Evolutionary conservation across 2,329 filamentous ascomycete species (phyloP).

Genomic region (Apiospora aurea): DNA sequence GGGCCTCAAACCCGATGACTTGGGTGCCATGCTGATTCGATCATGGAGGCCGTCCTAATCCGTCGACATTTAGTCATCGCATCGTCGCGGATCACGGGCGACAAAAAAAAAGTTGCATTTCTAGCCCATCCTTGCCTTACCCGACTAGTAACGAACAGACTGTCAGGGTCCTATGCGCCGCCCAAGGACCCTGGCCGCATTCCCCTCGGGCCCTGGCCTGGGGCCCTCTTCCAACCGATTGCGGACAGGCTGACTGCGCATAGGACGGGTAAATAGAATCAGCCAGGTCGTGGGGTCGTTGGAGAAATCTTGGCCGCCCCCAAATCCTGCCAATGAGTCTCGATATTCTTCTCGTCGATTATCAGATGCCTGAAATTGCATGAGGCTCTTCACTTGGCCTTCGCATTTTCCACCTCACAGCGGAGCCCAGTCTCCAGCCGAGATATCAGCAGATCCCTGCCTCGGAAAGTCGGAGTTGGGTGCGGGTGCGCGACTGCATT

Average conservation of each 20-base stretch:
- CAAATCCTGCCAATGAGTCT: not conserved
- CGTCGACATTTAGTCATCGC: slow-evolving; percentile 2
- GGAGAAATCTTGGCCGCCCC: not conserved
- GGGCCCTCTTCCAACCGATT: not conserved
- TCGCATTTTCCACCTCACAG: not conserved
- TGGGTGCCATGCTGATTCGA: not conserved
- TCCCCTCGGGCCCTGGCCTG: not conserved
- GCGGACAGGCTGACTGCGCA: not conserved
- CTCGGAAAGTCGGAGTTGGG: slow-evolving; percentile 1
- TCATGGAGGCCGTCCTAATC: not conserved
- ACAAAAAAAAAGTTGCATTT: not conserved
- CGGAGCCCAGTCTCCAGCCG: not conserved
- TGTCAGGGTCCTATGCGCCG: slow-evolving; percentile 8
- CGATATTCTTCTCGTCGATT: not conserved
- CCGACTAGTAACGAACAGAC: not conserved
- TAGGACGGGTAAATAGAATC: not conserved
- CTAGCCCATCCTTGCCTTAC: not conserved
- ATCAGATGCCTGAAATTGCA: not conserved
- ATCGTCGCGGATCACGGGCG: not conserved
- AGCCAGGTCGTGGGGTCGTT: not conserved
- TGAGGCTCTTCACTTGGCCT: not conserved
- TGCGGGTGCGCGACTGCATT: not conserved
- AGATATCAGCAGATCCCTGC: not conserved
- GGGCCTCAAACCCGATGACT: slow-evolving; percentile 12
- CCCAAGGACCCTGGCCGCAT: slow-evolving; percentile 9